Conservation (phyloP, 2,329 filamentous ascomycete genomes). For the Pseudodiploospora longispora region DNA sequence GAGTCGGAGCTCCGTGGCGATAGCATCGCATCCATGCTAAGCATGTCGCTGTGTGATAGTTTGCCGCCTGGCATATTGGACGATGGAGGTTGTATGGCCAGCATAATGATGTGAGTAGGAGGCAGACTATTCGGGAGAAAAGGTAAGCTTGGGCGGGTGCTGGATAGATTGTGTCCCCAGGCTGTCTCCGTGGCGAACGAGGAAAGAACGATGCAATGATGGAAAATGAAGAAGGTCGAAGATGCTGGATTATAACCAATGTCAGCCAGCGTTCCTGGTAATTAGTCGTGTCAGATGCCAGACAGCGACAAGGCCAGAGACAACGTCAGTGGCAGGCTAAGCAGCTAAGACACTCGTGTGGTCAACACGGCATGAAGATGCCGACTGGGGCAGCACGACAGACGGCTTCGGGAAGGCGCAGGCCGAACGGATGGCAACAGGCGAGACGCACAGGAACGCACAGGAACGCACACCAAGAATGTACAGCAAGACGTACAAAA, state of each 20-base stretch:
- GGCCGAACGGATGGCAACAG: neutral
- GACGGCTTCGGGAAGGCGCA: constrained; percentile 12
- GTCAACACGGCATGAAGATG: constrained; percentile 13
- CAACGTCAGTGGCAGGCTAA: neutral
- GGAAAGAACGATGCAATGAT: no score
- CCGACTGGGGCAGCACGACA: constrained; percentile 14
- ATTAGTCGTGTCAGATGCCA: neutral
- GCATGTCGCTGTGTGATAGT: neutral
- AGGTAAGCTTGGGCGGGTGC: no score
- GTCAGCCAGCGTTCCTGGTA: neutral
- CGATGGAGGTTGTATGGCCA: no score
- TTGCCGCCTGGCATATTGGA: constrained; percentile 1
- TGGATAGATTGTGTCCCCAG: no score
- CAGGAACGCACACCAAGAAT: no score
- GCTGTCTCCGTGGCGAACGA: no score
- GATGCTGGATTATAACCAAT: neutral
- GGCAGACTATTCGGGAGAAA: no score
- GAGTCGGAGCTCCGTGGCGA: constrained; percentile 28
- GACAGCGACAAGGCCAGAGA: neutral
- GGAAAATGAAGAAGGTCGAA: neutral
- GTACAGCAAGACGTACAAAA: no score
- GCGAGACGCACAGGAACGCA: no score
- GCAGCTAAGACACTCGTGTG: constrained; percentile 1
- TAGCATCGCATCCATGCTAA: constrained; percentile 13
- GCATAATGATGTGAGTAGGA: no score